Evolutionary conservation across 306 rosid species (phyloP), one percentile per base, ranked within the genome.

Genomic region (Lathyrus tuberosus): DNA sequence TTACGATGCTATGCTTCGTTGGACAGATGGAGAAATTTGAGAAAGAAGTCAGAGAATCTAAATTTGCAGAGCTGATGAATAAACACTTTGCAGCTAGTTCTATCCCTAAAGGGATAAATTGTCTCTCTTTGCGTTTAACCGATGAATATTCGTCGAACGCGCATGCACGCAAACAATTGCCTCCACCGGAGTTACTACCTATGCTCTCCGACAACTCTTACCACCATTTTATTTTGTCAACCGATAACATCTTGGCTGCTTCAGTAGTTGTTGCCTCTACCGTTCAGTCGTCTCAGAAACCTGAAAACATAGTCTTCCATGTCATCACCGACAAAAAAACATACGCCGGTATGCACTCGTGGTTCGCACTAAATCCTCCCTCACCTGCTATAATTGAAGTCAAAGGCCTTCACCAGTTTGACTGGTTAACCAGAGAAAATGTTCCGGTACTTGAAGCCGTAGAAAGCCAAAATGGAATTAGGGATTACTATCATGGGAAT

Each of bases 91-190:
- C 96, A 13, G 97, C 99, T 62, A 95, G 95, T 82, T 95, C 99
- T 10, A 41, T 95, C 71, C 99, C 99, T 63, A 95, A 89, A 81
- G 96, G 97, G 75, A 89, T 95, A 77, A 92, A 95, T 75, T 95
- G 99, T 62, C 84, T 95, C 61, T 87, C 99, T 67, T 85, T 95
- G 82, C 99, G 97, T 54, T 85, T 95, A 86, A 95, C 99, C 26
- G 97, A 95, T 86, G 99, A 95, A 84, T 95, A 95, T 75, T 91
- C 99, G 7, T 95, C 99, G 41, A 95, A 91, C 82, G 99, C 99
- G 42, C 96, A 89, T 74, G 97, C 99, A 8, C 96, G 99, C 47
- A 95, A 86, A 80, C 99, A 95, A 70, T 79, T 95, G 84, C 99
- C 99, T 67, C 81, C 92, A 62, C 96, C 99, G 5, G 97, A 95